Evolutionary conservation across 257 asterid species (phyloP), one percentile per base, ranked within the genome.

Genomic region (Capsicum pubescens): DNA sequence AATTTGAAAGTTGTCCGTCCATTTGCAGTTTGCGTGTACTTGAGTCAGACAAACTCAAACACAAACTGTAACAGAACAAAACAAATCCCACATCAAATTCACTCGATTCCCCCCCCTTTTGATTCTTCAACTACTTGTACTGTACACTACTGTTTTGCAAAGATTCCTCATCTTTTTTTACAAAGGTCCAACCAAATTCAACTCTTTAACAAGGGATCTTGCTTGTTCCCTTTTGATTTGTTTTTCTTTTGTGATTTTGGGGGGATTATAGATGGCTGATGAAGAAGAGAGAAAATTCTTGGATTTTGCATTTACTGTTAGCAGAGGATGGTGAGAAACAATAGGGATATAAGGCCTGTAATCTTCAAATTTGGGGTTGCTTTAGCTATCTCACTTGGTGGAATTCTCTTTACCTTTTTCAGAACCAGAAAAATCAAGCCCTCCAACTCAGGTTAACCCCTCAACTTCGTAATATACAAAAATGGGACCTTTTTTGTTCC

Each of bases 311-410:
- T 21, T 48, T 48, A 48, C 0, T 72, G 59, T 1, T 19, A 72
- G 12, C 59, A 48, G 55, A 48, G 59, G n/a, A 72, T 19, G 80
- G 85, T 58, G 86, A 91, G 85, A 69, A 95, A 88, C 80, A 91
- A 91, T 87, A 92, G 87, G 87, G 93, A 87, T 13, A 57, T 90
- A 72, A 79, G 88, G 80, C 95, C 95, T 16, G 89, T 82, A 84
- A 86, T 91, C 70, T 81, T 95, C 85, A 93, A 91, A 89, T 84
- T 92, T 86, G 99, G 98, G 68, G 93, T 90, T 54, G 96, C 91
- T 86, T 86, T 91, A 85, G 97, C 92, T 56, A 58, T 92, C 74
- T 92, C 98, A 70, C 85, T 94, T 81, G 98, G 97, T 89, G 98
- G 98, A 83, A 87, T 93, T 90, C 83, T 95, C 78, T 91, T 82